These are phyloP conservation scores for Pugionium dolabratum DNA, from an alignment of 345 rosid genomes.

Conservation along the genomic window DNA sequence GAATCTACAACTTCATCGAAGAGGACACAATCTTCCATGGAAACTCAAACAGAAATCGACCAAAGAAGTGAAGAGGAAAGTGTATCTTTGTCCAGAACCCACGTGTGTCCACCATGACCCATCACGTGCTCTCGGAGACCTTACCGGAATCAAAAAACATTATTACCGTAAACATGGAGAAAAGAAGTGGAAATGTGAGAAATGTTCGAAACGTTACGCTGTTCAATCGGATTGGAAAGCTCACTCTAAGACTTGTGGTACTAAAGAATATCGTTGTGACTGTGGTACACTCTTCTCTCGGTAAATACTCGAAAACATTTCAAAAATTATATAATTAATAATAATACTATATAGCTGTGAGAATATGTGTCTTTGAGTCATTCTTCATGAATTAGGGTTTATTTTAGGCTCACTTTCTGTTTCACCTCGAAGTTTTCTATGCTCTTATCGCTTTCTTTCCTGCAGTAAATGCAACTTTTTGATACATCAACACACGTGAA, in stretches of 20 bases:
- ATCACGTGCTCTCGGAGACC: slow-evolving; percentile 81
- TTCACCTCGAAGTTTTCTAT: too few relatives aligned
- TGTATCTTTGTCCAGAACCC: slow-evolving; percentile 82
- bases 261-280: slow-evolving; percentile 80
- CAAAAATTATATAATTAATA: too few relatives aligned
- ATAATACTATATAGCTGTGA: too few relatives aligned
- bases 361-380: too few relatives aligned
- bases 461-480: background rate
- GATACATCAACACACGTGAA: slow-evolving; percentile 42
- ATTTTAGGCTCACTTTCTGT: too few relatives aligned
- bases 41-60: slow-evolving; percentile 77
- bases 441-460: too few relatives aligned
- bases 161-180: slow-evolving; percentile 82
- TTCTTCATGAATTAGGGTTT: too few relatives aligned
- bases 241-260: slow-evolving; percentile 86
- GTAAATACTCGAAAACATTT: slow-evolving; percentile 33
- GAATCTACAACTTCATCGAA: slow-evolving; percentile 80
- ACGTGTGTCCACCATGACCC: slow-evolving; percentile 88
- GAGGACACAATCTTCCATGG: slow-evolving; percentile 92
- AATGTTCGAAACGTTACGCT: slow-evolving; percentile 76
- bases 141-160: slow-evolving; percentile 81
- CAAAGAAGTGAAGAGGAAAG: slow-evolving; percentile 79
- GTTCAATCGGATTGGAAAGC: slow-evolving; percentile 94
- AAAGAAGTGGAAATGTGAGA: slow-evolving; percentile 89
- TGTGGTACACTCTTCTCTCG: slow-evolving; percentile 90